Evolutionary conservation across 1,284 basidiomycete species (phyloP).

Genomic region (Apiotrichum gamsii): DNA sequence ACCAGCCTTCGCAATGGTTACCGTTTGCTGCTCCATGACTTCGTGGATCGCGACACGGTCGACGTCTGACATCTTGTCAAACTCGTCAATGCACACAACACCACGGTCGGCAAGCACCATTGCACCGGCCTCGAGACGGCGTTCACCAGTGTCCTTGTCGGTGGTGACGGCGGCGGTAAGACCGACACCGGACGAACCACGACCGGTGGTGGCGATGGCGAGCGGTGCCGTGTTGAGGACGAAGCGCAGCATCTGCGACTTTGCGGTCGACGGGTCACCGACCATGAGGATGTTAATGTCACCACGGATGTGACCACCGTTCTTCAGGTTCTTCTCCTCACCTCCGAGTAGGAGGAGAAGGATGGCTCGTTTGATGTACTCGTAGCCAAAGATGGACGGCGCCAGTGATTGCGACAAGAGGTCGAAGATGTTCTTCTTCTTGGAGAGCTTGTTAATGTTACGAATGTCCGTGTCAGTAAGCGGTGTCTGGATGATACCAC

Average conservation of each 20-base stretch:
- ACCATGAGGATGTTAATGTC: constrained; percentile 99
- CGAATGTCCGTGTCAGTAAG: constrained; percentile 94
- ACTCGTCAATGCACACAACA: constrained; percentile 99
- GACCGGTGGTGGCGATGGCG: constrained; percentile 95
- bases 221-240: constrained; percentile 93
- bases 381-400: constrained; percentile 94
- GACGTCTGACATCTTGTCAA: constrained; percentile 99
- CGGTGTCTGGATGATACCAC: constrained; percentile 87
- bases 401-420: constrained; percentile 92
- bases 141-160: constrained; percentile 91
- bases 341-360: constrained; percentile 89
- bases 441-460: constrained; percentile 89
- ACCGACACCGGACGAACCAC: constrained; percentile 97
- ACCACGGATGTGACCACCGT: constrained; percentile 97
- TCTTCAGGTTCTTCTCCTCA: constrained; percentile 93
- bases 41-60: constrained; percentile 99
- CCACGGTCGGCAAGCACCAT: constrained; percentile 99
- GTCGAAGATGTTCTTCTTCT: constrained; percentile 73
- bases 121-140: constrained; percentile 92
- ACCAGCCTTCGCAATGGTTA: constrained; percentile 98
- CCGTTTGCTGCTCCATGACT: constrained; percentile 99
- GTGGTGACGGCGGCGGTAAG: constrained; percentile 98
- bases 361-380: constrained; percentile 92
- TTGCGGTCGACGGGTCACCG: constrained; percentile 96
- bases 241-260: constrained; percentile 94